Evolutionary conservation across 208 protist genomes (phyloP).

Genomic region (Trypanosoma conorhini): DNA sequence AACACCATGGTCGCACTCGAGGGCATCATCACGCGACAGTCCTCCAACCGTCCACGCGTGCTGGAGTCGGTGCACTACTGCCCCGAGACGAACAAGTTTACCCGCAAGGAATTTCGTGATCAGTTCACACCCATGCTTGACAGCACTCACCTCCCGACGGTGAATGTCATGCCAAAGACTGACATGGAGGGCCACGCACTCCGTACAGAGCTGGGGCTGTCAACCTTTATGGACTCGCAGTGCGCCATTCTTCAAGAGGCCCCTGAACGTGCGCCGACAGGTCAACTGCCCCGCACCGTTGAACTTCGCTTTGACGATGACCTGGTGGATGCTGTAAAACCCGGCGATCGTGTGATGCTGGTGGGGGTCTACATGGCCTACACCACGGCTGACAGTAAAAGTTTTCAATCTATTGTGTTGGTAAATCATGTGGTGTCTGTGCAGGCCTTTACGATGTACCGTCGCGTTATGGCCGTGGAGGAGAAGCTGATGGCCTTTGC

Average conservation of each 20-base stretch:
- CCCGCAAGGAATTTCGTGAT: constrained; percentile 94
- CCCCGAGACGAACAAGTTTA: constrained; percentile 88
- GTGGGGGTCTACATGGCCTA: constrained; percentile 96
- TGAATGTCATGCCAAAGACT: constrained; percentile 91
- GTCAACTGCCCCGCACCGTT: constrained; percentile 98
- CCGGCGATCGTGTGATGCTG: constrained; percentile 95
- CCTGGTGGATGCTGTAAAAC: constrained; percentile 98
- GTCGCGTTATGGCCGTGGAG: constrained; percentile 49
- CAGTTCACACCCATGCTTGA: constrained; percentile 92
- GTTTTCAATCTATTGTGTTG: constrained; percentile 95
- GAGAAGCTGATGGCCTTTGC: constrained; percentile 79
- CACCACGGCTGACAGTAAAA: constrained; percentile 75
- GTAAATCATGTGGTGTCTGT: constrained; percentile 91
- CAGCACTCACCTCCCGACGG: constrained; percentile 83
- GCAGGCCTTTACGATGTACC: constrained; percentile 52
- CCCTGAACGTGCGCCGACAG: constrained; percentile 97
- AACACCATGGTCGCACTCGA: constrained; percentile 96
- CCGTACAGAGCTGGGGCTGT: constrained; percentile 98
- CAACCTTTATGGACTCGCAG: constrained; percentile 97
- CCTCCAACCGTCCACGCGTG: constrained; percentile 75
- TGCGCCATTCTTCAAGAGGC: constrained; percentile 97
- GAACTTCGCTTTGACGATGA: constrained; percentile 98
- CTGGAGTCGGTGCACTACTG: constrained; percentile 97
- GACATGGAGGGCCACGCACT: constrained; percentile 97
- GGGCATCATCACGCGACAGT: constrained; percentile 98